Base-by-base conservation (phyloP, 768 basidiomycete species). In the Pleurotus djamor region DNA sequence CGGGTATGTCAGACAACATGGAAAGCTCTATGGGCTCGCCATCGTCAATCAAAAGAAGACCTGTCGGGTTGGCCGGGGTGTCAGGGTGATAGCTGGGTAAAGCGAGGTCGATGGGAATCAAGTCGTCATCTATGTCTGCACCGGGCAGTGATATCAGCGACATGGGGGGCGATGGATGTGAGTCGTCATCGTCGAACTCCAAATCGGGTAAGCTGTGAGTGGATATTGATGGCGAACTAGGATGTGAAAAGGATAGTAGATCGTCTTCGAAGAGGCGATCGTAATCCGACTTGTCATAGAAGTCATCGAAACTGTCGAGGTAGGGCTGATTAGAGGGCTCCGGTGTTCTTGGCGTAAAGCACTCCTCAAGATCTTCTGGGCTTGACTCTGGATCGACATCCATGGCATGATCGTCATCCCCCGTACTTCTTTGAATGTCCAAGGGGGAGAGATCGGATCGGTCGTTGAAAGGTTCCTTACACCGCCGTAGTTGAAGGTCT, bases 1-100 rank as follows among this genome's bases (percentile, higher is more conserved):
- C 70, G 52, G 74, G 72, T 51, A 72, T 72, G 50, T 82, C 76
- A 0, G 78, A 77, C 0, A 77, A 80, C 5, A 75, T 76, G 2
- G 80, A 79, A 14, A 76, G 79, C 5, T 72, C 73, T 12, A 72
- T 64, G 1, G 68, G 72, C 12, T 72, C 73, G 50, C 75, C 76
- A 49, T 76, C 78, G 61, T 79, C 74, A 41, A 83, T 72, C 9
- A 83, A 68, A 7, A 81, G 72, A 32, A 63, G 63, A 47, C 63
- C 56, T 34, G n/a, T 52, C 7, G 56, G 12, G 16, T 21, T 37
- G 12, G 59, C 13, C 33, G 54, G 47, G 14, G 54, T 16, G 28
- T 56, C 54, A 28, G 54, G 34, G 50, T 52, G 37, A 44, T 58
- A 37, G 52, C 38, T 49, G 17, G 54, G 33, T 14, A 51, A 6